These are phyloP conservation scores for Naganishia onofrii DNA, from an alignment of 768 basidiomycete species.

Conservation along the genomic window DNA sequence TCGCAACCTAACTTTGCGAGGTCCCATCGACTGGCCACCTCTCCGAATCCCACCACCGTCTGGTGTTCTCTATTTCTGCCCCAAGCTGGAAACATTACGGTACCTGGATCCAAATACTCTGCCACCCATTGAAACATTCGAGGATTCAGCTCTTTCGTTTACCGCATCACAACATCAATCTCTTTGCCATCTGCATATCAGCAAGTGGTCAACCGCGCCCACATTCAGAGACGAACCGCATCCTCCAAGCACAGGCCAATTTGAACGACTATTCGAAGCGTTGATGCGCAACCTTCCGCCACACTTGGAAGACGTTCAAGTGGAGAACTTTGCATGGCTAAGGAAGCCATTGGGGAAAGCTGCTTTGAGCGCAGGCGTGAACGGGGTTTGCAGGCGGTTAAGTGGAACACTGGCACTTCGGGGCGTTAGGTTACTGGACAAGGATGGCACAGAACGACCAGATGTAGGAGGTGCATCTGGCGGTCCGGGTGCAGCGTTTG, in stretches of 20 bases:
- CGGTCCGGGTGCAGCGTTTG: not conserved
- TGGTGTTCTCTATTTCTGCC: slow-evolving; percentile 38
- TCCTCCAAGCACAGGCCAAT: slow-evolving; percentile 14
- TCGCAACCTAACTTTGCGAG: slow-evolving; percentile 41
- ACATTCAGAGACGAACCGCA: slow-evolving; percentile 14
- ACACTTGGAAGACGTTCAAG: slow-evolving; percentile 32
- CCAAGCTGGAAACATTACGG: slow-evolving; percentile 36
- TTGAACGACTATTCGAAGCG: slow-evolving; percentile 22
- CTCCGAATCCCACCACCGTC: slow-evolving; percentile 33
- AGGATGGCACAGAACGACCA: slow-evolving; percentile 42
- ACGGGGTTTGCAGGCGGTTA: slow-evolving; percentile 37
- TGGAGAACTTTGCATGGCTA: slow-evolving; percentile 45
- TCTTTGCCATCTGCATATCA: slow-evolving; percentile 38
- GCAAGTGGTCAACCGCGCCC: slow-evolving; percentile 36
- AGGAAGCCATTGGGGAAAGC: slow-evolving; percentile 39
- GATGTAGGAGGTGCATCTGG: slow-evolving; percentile 9
- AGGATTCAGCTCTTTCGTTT: slow-evolving; percentile 8
- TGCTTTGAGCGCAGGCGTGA: slow-evolving; percentile 43
- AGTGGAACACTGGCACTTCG: slow-evolving; percentile 8
- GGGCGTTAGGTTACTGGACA: slow-evolving; percentile 42
- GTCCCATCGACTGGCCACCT: slow-evolving; percentile 40
- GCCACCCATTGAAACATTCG: slow-evolving; percentile 31
- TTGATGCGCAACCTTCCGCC: slow-evolving; percentile 20
- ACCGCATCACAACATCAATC: slow-evolving; percentile 32
- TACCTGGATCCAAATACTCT: slow-evolving; percentile 34